Evolutionary conservation across 768 basidiomycete species (phyloP).

Genomic region (Tricholoma matsutake): DNA sequence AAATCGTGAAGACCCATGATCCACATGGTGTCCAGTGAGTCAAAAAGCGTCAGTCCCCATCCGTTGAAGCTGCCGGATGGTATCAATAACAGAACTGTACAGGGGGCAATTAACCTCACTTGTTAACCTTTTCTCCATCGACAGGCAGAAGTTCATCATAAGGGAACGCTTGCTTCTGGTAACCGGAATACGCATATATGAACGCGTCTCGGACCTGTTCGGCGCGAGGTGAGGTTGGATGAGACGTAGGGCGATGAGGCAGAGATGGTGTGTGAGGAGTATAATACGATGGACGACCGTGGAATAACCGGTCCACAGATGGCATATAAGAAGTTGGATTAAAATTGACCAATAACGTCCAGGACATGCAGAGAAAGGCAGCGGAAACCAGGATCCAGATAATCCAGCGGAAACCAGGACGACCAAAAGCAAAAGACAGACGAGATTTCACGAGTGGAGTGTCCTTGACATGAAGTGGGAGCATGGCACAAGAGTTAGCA

Average conservation of each 20-base stretch:
- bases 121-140: conserved; percentile 45
- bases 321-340: background rate
- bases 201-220: conserved; percentile 55
- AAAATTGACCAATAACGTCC: background rate
- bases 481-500: background rate
- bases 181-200: conserved; percentile 57
- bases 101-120: conserved; percentile 37
- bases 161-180: conserved; percentile 47
- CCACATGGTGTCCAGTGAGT: conserved; percentile 81
- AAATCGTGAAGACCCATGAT: conserved; percentile 71
- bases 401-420: conserved; percentile 13
- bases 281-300: background rate
- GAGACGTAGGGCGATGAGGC: background rate
- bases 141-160: conserved; percentile 59
- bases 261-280: conserved; percentile 3
- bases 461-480: background rate
- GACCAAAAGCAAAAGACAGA: conserved; percentile 6
- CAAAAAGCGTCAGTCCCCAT: conserved; percentile 72
- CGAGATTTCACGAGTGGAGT: background rate
- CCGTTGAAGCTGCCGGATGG: conserved; percentile 55
- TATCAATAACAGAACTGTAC: background rate
- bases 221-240: conserved; percentile 32
- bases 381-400: conserved; percentile 10
- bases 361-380: conserved; percentile 17
- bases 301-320: no score